Percentiles rank a stretch among this genome's conserved stretches.
Evolutionary conservation across 2,329 filamentous ascomycete genomes (phyloP).

Genomic region (Cladosporium sp.): DNA sequence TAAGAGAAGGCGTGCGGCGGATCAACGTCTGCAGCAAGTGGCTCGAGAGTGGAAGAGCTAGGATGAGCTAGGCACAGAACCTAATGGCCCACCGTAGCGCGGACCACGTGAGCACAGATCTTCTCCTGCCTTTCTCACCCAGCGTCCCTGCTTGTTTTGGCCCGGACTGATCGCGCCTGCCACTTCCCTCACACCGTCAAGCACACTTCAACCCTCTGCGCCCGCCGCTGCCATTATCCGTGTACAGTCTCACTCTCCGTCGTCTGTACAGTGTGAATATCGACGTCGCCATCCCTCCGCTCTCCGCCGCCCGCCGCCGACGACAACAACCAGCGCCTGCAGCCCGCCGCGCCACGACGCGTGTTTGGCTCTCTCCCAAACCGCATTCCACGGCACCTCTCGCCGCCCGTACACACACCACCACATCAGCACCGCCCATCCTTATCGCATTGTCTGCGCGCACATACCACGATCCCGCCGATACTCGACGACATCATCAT

Average conservation of each 20-base stretch:
- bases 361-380: conserved; percentile 18
- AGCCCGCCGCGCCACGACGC: conserved; percentile 20
- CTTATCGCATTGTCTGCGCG: conserved; percentile 26
- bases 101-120: too few species aligned
- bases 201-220: conserved; percentile 7
- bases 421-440: conserved; percentile 11
- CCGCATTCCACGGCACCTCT: conserved; percentile 21
- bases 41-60: too few species aligned
- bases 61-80: neutral
- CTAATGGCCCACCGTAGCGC: neutral
- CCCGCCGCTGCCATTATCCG: neutral
- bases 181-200: neutral
- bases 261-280: conserved; percentile 8
- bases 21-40: neutral
- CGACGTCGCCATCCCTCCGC: neutral
- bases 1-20: conserved; percentile 1
- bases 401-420: conserved; percentile 11
- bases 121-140: neutral
- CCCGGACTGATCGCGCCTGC: conserved; percentile 1
- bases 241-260: neutral
- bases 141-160: conserved; percentile 17
- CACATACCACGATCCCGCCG: conserved; percentile 16
- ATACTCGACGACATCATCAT: conserved; percentile 4
- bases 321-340: neutral
- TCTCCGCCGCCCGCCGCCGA: neutral